Evolutionary conservation across 139 green algal species (phyloP), one percentile per base, ranked within the genome.

Genomic region (Coccomyxa sp.): DNA sequence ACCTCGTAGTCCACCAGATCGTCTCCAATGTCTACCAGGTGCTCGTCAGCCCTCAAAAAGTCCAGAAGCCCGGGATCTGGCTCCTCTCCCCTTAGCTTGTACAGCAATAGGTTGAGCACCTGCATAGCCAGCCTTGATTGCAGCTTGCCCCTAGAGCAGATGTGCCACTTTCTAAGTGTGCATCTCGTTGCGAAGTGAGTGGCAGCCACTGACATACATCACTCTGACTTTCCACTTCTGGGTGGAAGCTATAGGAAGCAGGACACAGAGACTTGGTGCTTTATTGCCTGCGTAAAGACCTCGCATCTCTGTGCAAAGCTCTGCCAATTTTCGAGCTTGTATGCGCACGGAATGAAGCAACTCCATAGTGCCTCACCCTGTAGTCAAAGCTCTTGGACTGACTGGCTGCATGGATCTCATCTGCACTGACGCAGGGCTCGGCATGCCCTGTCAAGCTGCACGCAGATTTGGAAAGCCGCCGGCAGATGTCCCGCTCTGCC

Each of bases 301-400:
- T 12, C n/a, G 58, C 18, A 36, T 8, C 58, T 71, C 14, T 31
- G 8, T 10, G 8, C n/a, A 36, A 71, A 10, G 58, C 58, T 35
- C 27, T 71, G 16, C 58, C 58, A 71, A 71, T 36, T 24, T 36
- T 8, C 58, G 18, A 36, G 58, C 58, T 70, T 33, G n/a, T n/a
- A n/a, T n/a, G n/a, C n/a, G n/a, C n/a, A n/a, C n/a, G n/a, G n/a
- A n/a, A n/a, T n/a, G n/a, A n/a, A n/a, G n/a, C n/a, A n/a, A n/a
- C n/a, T n/a, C n/a, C n/a, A n/a, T n/a, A n/a, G 54, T 1, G n/a
- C 7, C 76, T 35, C 69, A 91, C 86, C 73, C 91, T 70, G 79
- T 96, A 96, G 58, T 96, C 92, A 86, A 96, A 96, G 75, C 84
- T 92, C 78, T 96, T 96, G 44, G 79, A 70, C 22, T 78, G 41